phyloP scores from a whole-genome alignment of 257 asterid species.

The Coffea eugenioides region DNA sequence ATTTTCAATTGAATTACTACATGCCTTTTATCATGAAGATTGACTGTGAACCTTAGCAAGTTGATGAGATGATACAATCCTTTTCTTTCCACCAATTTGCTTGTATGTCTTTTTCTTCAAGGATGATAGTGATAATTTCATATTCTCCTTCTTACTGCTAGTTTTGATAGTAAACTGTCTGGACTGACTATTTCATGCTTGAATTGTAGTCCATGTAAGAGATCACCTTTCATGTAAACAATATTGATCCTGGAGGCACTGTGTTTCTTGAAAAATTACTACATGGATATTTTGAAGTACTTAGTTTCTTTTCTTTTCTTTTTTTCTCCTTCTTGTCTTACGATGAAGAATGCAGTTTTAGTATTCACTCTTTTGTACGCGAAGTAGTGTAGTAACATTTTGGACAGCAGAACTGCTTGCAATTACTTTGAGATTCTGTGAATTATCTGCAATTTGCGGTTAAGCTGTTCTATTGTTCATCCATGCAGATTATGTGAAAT shows the following conservation, averaged over 20 bases:
- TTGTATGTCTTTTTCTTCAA: not conserved
- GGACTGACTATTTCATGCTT: not conserved
- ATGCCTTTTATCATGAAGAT: not conserved
- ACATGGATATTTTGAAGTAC: not conserved
- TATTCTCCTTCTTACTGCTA: not conserved
- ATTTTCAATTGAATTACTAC: not conserved
- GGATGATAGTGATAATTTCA: not conserved
- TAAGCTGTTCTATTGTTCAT: not conserved
- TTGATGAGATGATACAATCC: not conserved
- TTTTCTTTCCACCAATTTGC: not conserved
- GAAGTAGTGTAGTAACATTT: not conserved
- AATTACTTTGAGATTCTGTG: not conserved
- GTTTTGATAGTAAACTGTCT: not conserved
- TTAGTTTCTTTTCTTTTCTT: not conserved
- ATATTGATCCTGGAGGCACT: no score
- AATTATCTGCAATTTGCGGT: not conserved
- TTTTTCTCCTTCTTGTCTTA: not conserved
- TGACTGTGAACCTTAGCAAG: not conserved
- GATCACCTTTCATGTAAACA: not conserved
- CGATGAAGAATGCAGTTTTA: not conserved
- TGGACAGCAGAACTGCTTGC: not conserved
- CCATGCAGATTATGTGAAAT: constrained; percentile 74
- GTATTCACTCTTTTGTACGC: not conserved
- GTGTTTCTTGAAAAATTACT: not conserved
- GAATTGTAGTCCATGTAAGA: not conserved